These are phyloP conservation scores for Apiospora sp. DNA, from an alignment of 2,329 filamentous ascomycete genomes.

Conservation along the genomic window DNA sequence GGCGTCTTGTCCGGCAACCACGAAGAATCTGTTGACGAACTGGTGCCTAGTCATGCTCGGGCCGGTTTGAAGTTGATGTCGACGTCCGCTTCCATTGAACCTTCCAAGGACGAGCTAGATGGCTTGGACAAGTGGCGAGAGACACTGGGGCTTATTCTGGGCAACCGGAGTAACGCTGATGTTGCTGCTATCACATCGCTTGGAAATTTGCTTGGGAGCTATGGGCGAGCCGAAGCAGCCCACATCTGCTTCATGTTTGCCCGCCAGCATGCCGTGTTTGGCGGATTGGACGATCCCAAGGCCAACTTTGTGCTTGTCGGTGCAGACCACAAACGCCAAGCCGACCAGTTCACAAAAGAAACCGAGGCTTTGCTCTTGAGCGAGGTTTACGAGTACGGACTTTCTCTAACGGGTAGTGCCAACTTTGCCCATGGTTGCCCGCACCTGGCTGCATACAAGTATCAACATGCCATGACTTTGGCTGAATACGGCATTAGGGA, in stretches of 20 bases:
- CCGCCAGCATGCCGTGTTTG: slow-evolving; percentile 73
- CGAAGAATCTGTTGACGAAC: slow-evolving; percentile 93
- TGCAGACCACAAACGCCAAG: slow-evolving; percentile 77
- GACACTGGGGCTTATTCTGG: slow-evolving; percentile 83
- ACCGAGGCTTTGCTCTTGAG: slow-evolving; percentile 91
- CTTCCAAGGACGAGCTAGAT: slow-evolving; percentile 76
- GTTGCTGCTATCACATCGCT: slow-evolving; percentile 79
- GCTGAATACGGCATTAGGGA: slow-evolving; percentile 83
- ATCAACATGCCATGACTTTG: slow-evolving; percentile 84
- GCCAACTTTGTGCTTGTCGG: slow-evolving; percentile 85
- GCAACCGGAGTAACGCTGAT: slow-evolving; percentile 86
- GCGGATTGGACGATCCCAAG: slow-evolving; percentile 82
- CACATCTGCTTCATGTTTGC: slow-evolving; percentile 95
- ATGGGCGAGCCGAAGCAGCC: slow-evolving; percentile 88
- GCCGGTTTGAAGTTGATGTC: slow-evolving; percentile 92
- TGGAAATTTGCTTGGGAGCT: slow-evolving; percentile 82
- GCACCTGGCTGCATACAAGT: slow-evolving; percentile 89
- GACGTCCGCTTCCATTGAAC: slow-evolving; percentile 67
- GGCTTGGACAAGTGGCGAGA: slow-evolving; percentile 95
- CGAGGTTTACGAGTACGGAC: slow-evolving; percentile 92
- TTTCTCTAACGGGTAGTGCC: slow-evolving; percentile 71
- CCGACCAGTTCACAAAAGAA: slow-evolving; percentile 78
- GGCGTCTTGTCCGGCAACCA: slow-evolving; percentile 93
- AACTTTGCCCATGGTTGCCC: slow-evolving; percentile 68
- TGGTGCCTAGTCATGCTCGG: slow-evolving; percentile 90